Base-by-base conservation (phyloP, 148 eudicot species). In the Dianthus caryophyllus region DNA sequence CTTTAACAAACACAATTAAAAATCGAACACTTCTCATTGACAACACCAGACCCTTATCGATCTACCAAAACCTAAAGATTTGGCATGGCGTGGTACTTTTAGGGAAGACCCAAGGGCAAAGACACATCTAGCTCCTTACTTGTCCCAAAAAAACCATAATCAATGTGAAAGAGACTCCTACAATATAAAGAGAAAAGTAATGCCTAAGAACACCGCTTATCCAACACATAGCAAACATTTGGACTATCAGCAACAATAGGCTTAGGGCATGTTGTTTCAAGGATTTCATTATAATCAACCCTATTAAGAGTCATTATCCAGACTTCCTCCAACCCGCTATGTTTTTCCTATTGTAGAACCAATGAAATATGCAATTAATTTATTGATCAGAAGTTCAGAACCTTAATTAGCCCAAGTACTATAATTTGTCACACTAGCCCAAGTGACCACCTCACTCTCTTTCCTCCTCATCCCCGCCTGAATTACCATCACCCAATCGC, bases 21-120 rank as follows among this genome's bases (percentile, higher is more conserved):
- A n/a, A n/a, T n/a, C n/a, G n/a, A n/a, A n/a, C n/a, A n/a, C n/a
- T n/a, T n/a, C n/a, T n/a, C n/a, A n/a, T n/a, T n/a, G n/a, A n/a
- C n/a, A n/a, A n/a, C n/a, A n/a, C n/a, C n/a, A n/a, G n/a, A n/a
- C n/a, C n/a, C n/a, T n/a, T n/a, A n/a, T n/a, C n/a, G n/a, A n/a
- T 5, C 61, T 56, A 56, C 36, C 61, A 56, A 51, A 56, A 56
- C 61, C 61, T 56, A 56, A 33, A 55, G 8, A 56, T 15, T 53
- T 56, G 14, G 29, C 29, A 56, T 56, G n/a, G n/a, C n/a, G 61
- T 27, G 29, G 31, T 33, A 56, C 20, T 10, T 27, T 36, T 13
- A 56, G 36, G n/a, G n/a, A n/a, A n/a, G n/a, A n/a, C n/a, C 29
- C 10, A 53, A 53, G 57, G 2, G 57, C 30, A 27, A 47, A 13